A percentile compares a stretch with the other conserved stretches of the same genome.
Evolutionary conservation across 1,284 basidiomycete species (phyloP).

Genomic region (Fomes fomentarius): DNA sequence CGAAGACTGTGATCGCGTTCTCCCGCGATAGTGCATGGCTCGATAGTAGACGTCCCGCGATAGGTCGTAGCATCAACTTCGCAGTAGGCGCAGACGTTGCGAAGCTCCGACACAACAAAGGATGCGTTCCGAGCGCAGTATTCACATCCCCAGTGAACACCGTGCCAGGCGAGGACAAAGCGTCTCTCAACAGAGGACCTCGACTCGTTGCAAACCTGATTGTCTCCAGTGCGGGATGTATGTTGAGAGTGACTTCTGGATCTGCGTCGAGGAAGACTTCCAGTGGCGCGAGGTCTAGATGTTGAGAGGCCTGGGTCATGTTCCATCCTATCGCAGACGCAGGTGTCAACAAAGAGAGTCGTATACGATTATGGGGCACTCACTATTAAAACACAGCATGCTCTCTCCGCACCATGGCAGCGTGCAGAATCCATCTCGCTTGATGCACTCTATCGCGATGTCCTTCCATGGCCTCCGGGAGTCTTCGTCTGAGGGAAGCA

Average conservation of each 20-base stretch:
- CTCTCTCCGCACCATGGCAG: slow-evolving; percentile 5
- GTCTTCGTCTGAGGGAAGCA: slow-evolving; percentile 1
- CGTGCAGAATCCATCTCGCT: slow-evolving; percentile 10
- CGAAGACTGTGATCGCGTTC: background rate
- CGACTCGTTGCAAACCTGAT: background rate
- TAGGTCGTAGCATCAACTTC: background rate
- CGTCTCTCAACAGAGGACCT: background rate
- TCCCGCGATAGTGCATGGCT: background rate
- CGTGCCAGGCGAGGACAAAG: background rate
- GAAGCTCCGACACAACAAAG: slow-evolving; percentile 1
- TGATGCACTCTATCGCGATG: slow-evolving; percentile 11
- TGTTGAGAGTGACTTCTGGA: background rate
- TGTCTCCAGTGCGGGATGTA: background rate
- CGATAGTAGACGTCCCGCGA: background rate
- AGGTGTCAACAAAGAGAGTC: too few relatives aligned
- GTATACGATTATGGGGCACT: background rate
- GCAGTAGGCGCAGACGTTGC: background rate
- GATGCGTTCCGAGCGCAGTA: background rate
- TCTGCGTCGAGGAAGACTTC: background rate
- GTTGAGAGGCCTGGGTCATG: background rate
- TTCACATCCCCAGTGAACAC: background rate
- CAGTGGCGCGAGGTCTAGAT: background rate
- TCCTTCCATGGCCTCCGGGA: slow-evolving; percentile 3
- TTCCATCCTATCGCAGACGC: too few relatives aligned
- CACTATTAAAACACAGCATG: slow-evolving; percentile 7